phyloP scores from a whole-genome alignment of 2,329 filamentous ascomycete species.

The Colletotrichum melonis region DNA sequence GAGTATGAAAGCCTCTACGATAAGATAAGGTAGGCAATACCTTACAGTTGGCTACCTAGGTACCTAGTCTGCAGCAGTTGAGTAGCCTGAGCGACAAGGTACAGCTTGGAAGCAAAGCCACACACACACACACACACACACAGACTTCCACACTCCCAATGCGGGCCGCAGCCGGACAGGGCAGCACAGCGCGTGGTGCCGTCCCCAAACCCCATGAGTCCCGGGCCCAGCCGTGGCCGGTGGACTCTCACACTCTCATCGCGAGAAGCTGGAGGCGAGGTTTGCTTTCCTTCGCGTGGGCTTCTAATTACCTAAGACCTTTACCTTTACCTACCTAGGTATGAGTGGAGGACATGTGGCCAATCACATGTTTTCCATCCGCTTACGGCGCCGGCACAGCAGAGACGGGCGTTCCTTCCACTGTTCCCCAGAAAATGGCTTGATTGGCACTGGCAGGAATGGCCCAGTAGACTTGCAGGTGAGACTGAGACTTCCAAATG shows the following conservation, averaged over 20 bases:
- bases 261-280: not conserved
- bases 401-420: not conserved
- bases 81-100: not conserved
- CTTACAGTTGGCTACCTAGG: not conserved
- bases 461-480: not conserved
- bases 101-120: not conserved
- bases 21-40: not conserved
- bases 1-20: not conserved
- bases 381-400: conserved; percentile 8
- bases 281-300: not conserved
- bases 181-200: not conserved
- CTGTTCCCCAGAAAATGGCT: not conserved
- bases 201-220: not conserved
- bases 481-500: conserved; percentile 21
- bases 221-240: conserved; percentile 20
- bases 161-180: not conserved
- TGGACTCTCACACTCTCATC: conserved; percentile 8
- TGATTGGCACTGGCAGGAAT: too few species aligned
- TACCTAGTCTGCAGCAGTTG: not conserved
- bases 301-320: too few species aligned
- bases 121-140: not conserved
- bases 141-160: not conserved
- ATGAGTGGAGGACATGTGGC: not conserved
- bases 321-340: too few species aligned
- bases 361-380: conserved; percentile 28